Base-by-base conservation (phyloP, 1,284 basidiomycete species). In the Ceratobasidium sp. region DNA sequence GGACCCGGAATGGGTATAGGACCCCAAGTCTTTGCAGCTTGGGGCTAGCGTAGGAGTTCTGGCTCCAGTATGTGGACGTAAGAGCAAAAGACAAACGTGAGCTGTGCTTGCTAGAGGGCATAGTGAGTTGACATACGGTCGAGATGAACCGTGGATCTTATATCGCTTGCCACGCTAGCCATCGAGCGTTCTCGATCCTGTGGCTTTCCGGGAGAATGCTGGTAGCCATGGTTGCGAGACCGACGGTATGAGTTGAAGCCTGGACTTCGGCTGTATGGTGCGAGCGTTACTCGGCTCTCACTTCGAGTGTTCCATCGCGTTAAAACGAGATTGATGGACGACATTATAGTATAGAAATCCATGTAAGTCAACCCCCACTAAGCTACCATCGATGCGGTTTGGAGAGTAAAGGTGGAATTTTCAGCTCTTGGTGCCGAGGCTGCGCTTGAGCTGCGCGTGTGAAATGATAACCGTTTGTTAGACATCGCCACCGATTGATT, bases 191-290 rank as follows among this genome's bases (percentile, higher is more conserved):
- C 55, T 33, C 49, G n/a, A 23, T 64, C 72, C 72, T 75, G 72
- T 75, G 72, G 72, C 72, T 75, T 33, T n/a, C 40, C 60, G 60
- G 72, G n/a, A 63, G 72, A 75, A 66, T 49, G 60, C 26, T 64
- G 60, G 72, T 75, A 75, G 66, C 72, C 72, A 75, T 75, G 72
- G 72, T 64, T 75, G 72, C 72, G 51, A n/a, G 58, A 75, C 60
- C 46, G 72, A 64, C 72, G 42, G 46, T 75, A 12, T 23, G 26
- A 39, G 72, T 51, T 40, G 61, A 75, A 44, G 60, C 15, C 28
- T 64, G 72, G 12, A 63, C 49, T 60, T 26, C 72, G 72, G 72
- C 26, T 64, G 66, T 55, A 64, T 66, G 46, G n/a, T 42, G 28
- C 23, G 53, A n/a, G 40, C 49, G 33, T 26, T 76, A 66, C 63